Evolutionary conservation across 2,329 filamentous ascomycete genomes (phyloP).

Genomic region (Pyrenophora graminea): DNA sequence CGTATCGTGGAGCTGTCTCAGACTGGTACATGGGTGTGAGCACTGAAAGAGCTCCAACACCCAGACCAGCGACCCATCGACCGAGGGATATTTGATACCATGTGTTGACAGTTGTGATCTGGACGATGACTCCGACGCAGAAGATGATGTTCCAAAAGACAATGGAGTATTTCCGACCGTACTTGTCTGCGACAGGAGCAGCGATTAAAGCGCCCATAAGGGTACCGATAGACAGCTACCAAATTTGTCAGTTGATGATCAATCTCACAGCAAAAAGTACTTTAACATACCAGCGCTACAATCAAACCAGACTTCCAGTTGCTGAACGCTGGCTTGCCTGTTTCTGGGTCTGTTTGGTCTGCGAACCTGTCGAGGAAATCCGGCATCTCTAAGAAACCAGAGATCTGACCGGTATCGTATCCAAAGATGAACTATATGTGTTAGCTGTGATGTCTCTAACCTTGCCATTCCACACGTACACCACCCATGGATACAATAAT

Average conservation of each 20-base stretch:
- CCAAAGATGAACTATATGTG: constrained; percentile 27
- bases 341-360: constrained; percentile 26
- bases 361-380: constrained; percentile 40
- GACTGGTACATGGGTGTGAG: constrained; percentile 65
- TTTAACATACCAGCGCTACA: constrained; percentile 36
- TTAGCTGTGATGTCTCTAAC: background rate
- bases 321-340: constrained; percentile 33
- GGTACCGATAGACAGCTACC: constrained; percentile 68
- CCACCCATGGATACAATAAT: constrained; percentile 44
- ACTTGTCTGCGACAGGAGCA: constrained; percentile 63
- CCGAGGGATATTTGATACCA: constrained; percentile 71
- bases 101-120: constrained; percentile 60
- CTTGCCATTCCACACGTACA: constrained; percentile 20
- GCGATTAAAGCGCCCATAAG: constrained; percentile 70
- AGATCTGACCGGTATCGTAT: constrained; percentile 45
- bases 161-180: constrained; percentile 67
- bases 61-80: constrained; percentile 67
- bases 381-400: constrained; percentile 44
- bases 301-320: constrained; percentile 42
- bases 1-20: constrained; percentile 66
- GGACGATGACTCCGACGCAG: constrained; percentile 66
- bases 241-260: background rate
- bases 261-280: background rate
- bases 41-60: constrained; percentile 67
- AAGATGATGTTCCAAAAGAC: constrained; percentile 66